Base-by-base conservation (phyloP, 2,329 filamentous ascomycete genomes). In the Cercospora sojina region DNA sequence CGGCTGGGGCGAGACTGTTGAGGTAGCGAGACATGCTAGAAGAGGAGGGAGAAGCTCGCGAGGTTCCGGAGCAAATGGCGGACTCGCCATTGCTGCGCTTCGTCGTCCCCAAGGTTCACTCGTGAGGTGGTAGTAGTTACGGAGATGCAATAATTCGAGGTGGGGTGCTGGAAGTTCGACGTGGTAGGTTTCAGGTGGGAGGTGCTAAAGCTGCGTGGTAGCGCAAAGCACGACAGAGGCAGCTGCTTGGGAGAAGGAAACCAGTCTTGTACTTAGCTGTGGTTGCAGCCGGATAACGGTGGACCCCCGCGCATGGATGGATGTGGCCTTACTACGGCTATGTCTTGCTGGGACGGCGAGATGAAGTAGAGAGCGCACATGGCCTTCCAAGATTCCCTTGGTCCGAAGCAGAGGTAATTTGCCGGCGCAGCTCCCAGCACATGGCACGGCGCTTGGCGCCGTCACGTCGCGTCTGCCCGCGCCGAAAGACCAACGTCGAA, bases 1-100 rank as follows among this genome's bases (percentile, higher is more conserved):
- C 35, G 87, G 86, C 67, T 82, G 81, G 62, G 83, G 82, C 38
- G 87, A 86, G 60, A 84, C 83, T 74, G 85, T 87, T 16, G 87
- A 85, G 20, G 85, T 85, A 6, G 87, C 85, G 3, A 90, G 81
- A 76, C 86, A 89, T 53, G 87, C 87, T 58, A 90, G 84, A 7
- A 90, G 80, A 38, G 87, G 87, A 66, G 86, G 87, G 20, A 90
- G 83, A 13, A 90, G 79, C 47, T 82, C 79, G 69, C 83, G 82
- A 61, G 85, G 80, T 67, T 87, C 81, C 29, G 87, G 87, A 43
- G 82, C 79, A 64, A 23, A 20, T 49, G 70, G 70, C 18, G 87
- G 84, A 63, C 82, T 77, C 71, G 85, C 82, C 73, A 85, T 84
- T 79, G 85, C 85, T 69, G 75, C 57, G 49, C 43, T 57, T 20